Evolutionary conservation across 73 alveolate genomes (phyloP).

Genomic region (Paramecium tetraurelia): DNA sequence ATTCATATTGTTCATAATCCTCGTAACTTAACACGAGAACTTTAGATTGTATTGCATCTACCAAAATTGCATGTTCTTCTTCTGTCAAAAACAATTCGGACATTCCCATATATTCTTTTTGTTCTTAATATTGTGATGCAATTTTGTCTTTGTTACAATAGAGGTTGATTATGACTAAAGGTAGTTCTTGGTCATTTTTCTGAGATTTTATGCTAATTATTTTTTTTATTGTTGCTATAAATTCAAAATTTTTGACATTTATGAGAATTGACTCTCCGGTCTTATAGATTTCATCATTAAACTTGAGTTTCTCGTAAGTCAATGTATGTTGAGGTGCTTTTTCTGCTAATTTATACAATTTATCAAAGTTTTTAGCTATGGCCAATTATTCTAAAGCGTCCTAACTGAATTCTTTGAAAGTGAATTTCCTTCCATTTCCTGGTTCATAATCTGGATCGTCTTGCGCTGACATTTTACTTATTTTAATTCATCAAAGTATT

Average conservation of each 20-base stretch:
- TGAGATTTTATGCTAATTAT: neutral
- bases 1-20: neutral
- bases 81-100: neutral
- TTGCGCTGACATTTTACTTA: neutral
- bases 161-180: neutral
- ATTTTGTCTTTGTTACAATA: neutral
- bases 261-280: neutral
- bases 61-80: neutral
- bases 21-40: neutral
- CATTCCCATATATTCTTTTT: neutral
- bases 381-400: neutral
- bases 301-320: neutral
- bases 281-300: neutral
- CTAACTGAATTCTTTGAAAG: neutral
- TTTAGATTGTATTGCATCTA: neutral
- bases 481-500: neutral
- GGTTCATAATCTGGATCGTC: neutral
- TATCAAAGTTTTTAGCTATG: neutral
- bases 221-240: neutral
- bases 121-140: neutral
- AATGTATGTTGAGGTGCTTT: neutral
- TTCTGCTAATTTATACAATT: neutral
- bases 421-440: neutral
- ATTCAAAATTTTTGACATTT: neutral
- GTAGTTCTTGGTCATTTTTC: neutral